phyloP scores from a whole-genome alignment of 257 asterid species.

The Ballota nigra region DNA sequence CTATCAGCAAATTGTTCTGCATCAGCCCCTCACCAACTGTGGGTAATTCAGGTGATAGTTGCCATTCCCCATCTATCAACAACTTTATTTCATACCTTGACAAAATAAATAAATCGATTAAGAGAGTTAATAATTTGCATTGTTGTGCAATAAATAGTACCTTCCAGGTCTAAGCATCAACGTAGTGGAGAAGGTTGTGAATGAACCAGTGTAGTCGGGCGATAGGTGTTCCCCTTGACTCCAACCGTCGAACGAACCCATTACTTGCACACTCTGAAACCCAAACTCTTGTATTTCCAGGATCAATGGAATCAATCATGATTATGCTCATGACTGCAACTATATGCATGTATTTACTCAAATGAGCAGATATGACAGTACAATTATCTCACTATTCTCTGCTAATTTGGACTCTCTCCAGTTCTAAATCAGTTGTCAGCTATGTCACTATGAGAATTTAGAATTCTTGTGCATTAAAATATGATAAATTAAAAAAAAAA shows the following conservation, averaged over 20 bases:
- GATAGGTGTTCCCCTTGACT: constrained; percentile 79
- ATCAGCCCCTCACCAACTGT: constrained; percentile 70
- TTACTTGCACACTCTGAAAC: constrained; percentile 83
- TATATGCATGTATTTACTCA: background rate
- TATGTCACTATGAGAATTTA: background rate
- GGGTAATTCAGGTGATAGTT: constrained; percentile 67
- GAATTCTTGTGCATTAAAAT: background rate
- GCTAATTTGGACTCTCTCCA: background rate
- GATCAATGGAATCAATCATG: background rate
- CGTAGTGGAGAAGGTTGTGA: constrained; percentile 67
- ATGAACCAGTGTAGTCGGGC: constrained; percentile 70
- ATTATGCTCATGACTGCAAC: background rate
- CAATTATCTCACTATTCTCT: background rate
- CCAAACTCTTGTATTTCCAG: constrained; percentile 10
- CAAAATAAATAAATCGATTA: background rate
- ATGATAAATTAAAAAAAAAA: no score
- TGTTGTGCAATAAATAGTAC: constrained; percentile 31
- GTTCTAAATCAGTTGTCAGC: background rate
- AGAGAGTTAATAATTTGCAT: background rate
- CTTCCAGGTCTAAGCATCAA: constrained; percentile 88
- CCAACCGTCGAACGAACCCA: constrained; percentile 98
- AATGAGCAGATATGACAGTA: background rate
- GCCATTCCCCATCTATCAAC: constrained; percentile 86
- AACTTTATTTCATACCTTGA: constrained; percentile 82
- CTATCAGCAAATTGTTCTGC: constrained; percentile 74